Evolutionary conservation across 768 basidiomycete genomes (phyloP).

Genomic region (Lentinula guzmanii): DNA sequence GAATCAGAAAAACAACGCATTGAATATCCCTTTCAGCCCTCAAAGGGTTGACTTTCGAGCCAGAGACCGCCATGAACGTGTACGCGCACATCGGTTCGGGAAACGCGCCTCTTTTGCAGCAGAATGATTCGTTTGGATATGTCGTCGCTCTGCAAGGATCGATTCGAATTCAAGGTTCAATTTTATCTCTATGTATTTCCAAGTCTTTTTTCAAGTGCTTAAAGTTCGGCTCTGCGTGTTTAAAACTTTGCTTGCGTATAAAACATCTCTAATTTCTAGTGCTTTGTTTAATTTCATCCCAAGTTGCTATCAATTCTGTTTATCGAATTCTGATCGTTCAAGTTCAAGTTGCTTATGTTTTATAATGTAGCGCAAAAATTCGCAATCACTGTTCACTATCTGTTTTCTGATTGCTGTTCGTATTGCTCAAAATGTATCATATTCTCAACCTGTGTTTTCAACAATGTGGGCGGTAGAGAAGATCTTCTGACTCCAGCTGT

Average conservation of each 20-base stretch:
- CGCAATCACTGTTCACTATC: no score
- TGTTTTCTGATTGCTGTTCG: no score
- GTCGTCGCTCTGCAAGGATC: background rate
- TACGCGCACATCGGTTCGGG: background rate
- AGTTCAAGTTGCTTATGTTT: no score
- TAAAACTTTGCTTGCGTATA: background rate
- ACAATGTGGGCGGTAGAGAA: no score
- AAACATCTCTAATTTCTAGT: background rate
- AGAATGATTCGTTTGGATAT: background rate
- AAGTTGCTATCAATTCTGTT: no score
- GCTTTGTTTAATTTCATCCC: background rate
- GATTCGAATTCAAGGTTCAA: background rate
- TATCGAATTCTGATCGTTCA: no score
- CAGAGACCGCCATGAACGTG: background rate
- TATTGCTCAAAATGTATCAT: no score
- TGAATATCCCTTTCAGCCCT: background rate
- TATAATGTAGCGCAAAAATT: no score
- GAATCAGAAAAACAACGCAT: slow-evolving; percentile 12
- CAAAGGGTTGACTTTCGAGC: background rate
- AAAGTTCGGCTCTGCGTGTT: background rate
- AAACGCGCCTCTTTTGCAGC: background rate
- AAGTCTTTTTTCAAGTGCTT: background rate
- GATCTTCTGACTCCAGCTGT: no score
- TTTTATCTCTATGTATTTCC: background rate
- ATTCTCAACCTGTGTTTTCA: no score